Evolutionary conservation across 257 asterid species (phyloP), one percentile per base, ranked within the genome.

Genomic region (Solanum sparsipilum): DNA sequence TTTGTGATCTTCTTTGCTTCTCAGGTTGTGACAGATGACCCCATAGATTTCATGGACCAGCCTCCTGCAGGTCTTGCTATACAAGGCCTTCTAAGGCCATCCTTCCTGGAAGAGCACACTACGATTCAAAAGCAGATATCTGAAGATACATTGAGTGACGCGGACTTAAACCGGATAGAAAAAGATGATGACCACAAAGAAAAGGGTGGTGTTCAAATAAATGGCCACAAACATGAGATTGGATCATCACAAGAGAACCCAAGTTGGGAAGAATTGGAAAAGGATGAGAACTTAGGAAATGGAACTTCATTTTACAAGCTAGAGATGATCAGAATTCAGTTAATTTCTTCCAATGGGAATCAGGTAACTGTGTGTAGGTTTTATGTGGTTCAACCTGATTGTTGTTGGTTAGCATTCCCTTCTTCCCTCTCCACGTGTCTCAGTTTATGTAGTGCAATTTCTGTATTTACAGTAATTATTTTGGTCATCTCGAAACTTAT

Each of bases 261-360:
- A 87, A 89, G 87, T 86, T 91, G 93, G 97, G 92, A 91, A 71
- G 98, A 96, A 83, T 91, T 93, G 92, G 98, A 93, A 92, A 94
- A 94, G 92, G 95, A 91, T 90, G 96, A 94, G 90, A 91, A 82
- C 72, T 79, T 88, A n/a, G 98, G 94, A 88, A 93, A 88, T 92
- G 99, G 98, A 86, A 94, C 96, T 92, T 92, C 98, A 89, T 97
- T 93, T 91, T 97, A 96, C 93, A 95, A 97, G 94, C 90, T 97
- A 83, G 99, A 97, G 93, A 92, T 95, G 98, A 91, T 94, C 85
- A 93, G 93, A 87, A 91, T 97, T 75, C 98, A 96, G 92, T 88
- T 96, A 87, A 90, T 97, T 87, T 93, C 98, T 67, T 91, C 98
- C 21, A 93, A 93, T 21, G 98, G 98, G 74, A 88, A 89, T 87